Evolutionary conservation across 208 protist species (phyloP), one percentile per base, ranked within the genome.

Genomic region (Leishmania major): DNA sequence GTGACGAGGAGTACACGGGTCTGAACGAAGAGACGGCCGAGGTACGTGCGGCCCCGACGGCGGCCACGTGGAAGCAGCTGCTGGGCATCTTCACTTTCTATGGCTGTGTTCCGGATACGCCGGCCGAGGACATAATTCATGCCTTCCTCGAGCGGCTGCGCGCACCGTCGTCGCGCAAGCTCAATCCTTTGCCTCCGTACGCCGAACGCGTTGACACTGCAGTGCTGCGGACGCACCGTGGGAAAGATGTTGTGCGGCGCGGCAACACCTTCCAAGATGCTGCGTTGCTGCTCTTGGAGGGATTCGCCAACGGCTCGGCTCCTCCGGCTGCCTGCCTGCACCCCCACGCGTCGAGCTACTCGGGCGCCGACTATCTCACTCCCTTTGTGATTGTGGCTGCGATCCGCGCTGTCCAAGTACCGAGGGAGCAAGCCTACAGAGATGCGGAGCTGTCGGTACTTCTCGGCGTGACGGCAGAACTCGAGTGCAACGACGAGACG

Each of bases 11-110:
- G 83, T 98, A 96, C 80, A 69, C 35, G 43, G 78, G 72, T 49
- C 49, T 84, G 8, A 8, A 22, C 5, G 80, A 87, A 37, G 79
- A 45, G 2, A 79, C 75, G 8, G 64, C 66, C 25, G 78, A 69
- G 35, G 80, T 94, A 43, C 74, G 60, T 28, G 62, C 87, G 10
- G 71, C 86, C 3, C 90, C 89, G 1, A 84, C 85, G 7, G 88
- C 92, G 8, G 92, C 93, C n/a, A 96, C 95, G 75, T 98, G 95
- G 94, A 97, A 96, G 82, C 95, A 98, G 84, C 84, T 98, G 72
- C 85, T 98, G 5, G 95, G 95, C 47, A 92, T 96, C 78, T 96
- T 96, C 84, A 87, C 91, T 25, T 97, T 97, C 84, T 97, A 97
- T 86, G 91, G 93, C 62, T 96, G 92, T 85, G 88, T 89, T 8